A percentile compares a stretch with the other conserved stretches of the same genome.
These are phyloP conservation scores for Ananas comosus DNA, from an alignment of 176 grass and related monocot species.

Conservation along the genomic window DNA sequence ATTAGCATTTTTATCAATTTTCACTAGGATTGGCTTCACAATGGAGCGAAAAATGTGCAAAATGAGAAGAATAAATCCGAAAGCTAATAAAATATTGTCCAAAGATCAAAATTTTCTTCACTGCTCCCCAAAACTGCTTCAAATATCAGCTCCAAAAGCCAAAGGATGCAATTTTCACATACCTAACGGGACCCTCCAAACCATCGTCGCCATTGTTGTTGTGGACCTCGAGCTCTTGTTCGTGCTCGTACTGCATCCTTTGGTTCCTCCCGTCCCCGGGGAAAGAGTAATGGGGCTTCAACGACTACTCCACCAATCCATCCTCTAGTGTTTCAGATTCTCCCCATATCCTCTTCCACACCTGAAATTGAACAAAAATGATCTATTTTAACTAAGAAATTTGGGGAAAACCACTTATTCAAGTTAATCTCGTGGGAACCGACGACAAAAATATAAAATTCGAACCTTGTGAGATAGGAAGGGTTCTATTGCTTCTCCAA, in stretches of 20 bases:
- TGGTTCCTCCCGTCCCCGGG: background rate
- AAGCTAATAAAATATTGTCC: background rate
- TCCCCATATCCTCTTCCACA: background rate
- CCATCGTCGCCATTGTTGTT: slow-evolving; percentile 27
- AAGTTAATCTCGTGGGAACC: background rate
- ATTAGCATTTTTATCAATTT: background rate
- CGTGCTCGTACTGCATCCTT: slow-evolving; percentile 55
- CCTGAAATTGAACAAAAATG: background rate
- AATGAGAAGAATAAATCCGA: background rate
- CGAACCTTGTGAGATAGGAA: background rate
- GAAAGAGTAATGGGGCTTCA: background rate
- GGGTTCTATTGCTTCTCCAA: background rate
- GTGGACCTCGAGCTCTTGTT: slow-evolving; percentile 13
- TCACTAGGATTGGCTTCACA: background rate
- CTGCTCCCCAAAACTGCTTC: background rate
- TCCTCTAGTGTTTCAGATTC: background rate
- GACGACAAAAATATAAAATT: background rate
- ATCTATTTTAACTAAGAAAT: background rate
- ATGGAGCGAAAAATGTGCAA: background rate
- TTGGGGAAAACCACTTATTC: background rate
- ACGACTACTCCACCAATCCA: background rate
- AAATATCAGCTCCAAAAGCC: slow-evolving; percentile 1
- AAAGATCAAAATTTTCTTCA: background rate
- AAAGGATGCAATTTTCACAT: background rate
- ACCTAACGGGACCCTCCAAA: slow-evolving; percentile 46